These are phyloP conservation scores for Silene latifolia DNA, from an alignment of 148 eudicot genomes.

Conservation along the genomic window DNA sequence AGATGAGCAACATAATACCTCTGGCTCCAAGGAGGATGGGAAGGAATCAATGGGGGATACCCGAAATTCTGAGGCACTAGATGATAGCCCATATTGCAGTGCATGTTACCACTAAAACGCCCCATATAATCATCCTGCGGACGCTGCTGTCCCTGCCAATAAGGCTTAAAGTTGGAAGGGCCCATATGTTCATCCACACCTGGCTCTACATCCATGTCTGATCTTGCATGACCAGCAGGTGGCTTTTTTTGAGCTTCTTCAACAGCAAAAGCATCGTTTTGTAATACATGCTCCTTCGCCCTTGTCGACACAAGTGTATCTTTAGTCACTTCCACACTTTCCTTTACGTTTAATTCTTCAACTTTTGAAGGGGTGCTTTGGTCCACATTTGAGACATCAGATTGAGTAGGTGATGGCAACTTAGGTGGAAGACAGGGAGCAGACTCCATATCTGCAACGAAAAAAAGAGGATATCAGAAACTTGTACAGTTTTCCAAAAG, in stretches of 20 bases:
- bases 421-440: conserved; percentile 50
- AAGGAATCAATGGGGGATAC: conserved; percentile 17
- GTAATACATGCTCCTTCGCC: conserved; percentile 56
- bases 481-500: background rate
- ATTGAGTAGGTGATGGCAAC: conserved; percentile 55
- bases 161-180: too few species aligned
- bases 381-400: conserved; percentile 68
- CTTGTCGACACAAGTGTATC: conserved; percentile 51
- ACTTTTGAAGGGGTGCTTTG: conserved; percentile 35
- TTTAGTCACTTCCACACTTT: conserved; percentile 46
- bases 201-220: conserved; percentile 13
- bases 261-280: conserved; percentile 40
- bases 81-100: conserved; percentile 11
- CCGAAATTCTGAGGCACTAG: conserved; percentile 33
- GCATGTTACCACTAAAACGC: conserved; percentile 51
- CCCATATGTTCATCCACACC: too few species aligned
- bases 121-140: conserved; percentile 45
- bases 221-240: conserved; percentile 38
- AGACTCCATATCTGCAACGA: conserved; percentile 60
- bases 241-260: conserved; percentile 66
- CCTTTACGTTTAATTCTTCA: conserved; percentile 36
- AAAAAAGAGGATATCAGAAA: background rate
- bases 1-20: background rate
- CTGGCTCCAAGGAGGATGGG: conserved; percentile 57
- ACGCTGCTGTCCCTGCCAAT: too few species aligned